Conservation (phyloP, 2,329 filamentous ascomycete genomes). For the Neonectria neomacrospora region DNA sequence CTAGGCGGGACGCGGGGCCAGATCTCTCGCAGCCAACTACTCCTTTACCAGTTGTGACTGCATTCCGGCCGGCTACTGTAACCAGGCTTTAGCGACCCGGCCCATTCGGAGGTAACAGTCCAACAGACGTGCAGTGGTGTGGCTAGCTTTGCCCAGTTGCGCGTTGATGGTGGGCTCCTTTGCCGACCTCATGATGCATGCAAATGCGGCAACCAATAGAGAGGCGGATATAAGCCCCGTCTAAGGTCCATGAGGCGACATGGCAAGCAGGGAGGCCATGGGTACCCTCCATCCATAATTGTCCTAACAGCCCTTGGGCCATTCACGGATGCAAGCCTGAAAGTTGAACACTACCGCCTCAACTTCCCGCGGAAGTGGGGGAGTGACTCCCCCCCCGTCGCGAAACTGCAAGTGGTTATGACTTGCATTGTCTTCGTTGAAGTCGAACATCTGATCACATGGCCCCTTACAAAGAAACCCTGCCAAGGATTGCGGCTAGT, state of each 20-base stretch:
- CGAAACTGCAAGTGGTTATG: slow-evolving; percentile 30
- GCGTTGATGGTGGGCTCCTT: slow-evolving; percentile 26
- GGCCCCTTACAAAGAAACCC: slow-evolving; percentile 8
- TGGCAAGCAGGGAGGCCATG: slow-evolving; percentile 14
- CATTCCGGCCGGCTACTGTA: slow-evolving; percentile 13
- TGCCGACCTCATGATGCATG: slow-evolving; percentile 38
- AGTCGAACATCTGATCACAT: slow-evolving; percentile 20
- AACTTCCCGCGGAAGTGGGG: slow-evolving; percentile 20
- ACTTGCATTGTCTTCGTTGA: slow-evolving; percentile 24
- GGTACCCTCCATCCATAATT: slow-evolving; percentile 14
- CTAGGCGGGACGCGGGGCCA: slow-evolving; percentile 4
- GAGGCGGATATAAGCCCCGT: slow-evolving; percentile 22
- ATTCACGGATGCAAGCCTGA: slow-evolving; percentile 11
- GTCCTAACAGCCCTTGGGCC: slow-evolving; percentile 8
- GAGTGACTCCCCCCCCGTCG: slow-evolving; percentile 1
- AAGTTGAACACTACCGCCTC: slow-evolving; percentile 16
- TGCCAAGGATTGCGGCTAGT: slow-evolving; percentile 4
- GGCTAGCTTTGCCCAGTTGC: slow-evolving; percentile 27
- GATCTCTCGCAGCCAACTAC: slow-evolving; percentile 11
- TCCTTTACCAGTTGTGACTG: slow-evolving; percentile 6
- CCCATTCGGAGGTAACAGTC: slow-evolving; percentile 24
- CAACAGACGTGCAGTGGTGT: slow-evolving; percentile 26
- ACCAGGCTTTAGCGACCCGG: slow-evolving; percentile 21
- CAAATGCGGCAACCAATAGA: slow-evolving; percentile 34
- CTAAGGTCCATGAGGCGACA: slow-evolving; percentile 6